phyloP scores from a whole-genome alignment of 306 rosid species.

The Cyclanthera cordifolia region DNA sequence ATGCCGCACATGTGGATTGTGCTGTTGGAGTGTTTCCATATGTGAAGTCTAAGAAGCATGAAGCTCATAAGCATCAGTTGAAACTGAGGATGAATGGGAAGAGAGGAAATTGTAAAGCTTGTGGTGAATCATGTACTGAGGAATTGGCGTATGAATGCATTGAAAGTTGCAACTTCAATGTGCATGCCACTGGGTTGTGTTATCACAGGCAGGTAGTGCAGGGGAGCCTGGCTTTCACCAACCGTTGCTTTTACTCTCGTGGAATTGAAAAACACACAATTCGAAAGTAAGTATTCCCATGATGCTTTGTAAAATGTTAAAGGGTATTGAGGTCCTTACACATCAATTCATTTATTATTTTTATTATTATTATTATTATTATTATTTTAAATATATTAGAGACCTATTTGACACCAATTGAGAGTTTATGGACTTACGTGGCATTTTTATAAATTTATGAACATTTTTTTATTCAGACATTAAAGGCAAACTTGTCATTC shows the following conservation, averaged over 20 bases:
- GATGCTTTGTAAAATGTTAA: not conserved
- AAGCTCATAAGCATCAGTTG: not conserved
- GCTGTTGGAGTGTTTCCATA: not conserved
- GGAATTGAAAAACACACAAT: not conserved
- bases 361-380: too few relatives aligned
- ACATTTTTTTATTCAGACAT: too few relatives aligned
- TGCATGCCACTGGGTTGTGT: not conserved
- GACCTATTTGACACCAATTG: too few relatives aligned
- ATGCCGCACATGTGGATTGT: not conserved
- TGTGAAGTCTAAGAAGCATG: not conserved
- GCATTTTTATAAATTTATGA: too few relatives aligned
- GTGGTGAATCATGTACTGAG: not conserved
- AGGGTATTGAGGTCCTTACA: too few relatives aligned
- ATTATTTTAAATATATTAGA: too few relatives aligned
- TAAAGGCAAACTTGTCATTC: too few relatives aligned
- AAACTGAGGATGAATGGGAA: not conserved
- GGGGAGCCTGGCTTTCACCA: not conserved
- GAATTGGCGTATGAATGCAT: conserved; percentile 6
- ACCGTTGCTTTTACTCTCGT: not conserved
- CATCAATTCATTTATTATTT: too few relatives aligned
- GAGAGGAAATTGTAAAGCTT: not conserved
- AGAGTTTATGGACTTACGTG: too few relatives aligned
- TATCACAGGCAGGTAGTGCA: not conserved
- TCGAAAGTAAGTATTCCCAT: not conserved
- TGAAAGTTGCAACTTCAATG: not conserved